Evolutionary conservation across 495 filamentous ascomycete species (phyloP), one percentile per base, ranked within the genome.

Genomic region (Podospora bellae-mahoneyi): DNA sequence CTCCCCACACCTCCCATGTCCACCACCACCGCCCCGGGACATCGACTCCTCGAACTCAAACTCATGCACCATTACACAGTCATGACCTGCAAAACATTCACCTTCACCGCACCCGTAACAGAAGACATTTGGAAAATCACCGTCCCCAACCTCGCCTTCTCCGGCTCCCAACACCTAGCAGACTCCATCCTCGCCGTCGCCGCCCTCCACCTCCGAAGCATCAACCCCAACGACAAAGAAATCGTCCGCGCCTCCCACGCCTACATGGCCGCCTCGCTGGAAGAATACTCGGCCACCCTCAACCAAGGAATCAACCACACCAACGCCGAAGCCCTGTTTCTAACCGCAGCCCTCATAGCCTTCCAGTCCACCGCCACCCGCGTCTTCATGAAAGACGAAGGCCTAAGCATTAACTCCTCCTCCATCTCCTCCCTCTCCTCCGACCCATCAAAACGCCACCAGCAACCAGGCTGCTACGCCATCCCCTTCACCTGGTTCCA

Each of bases 341-440:
- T 85, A 4, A 87, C 85, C 0, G 74, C 83, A 1, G 77, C 84
- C 32, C 76, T 87, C 9, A 87, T 87, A 58, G 84, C 85, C 5
- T 87, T 87, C 65, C 85, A 87, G 70, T 83, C 84, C 13, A 85
- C 83, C 5, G 85, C 85, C 6, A 84, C 83, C 2, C 79, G 85
- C 15, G 79, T 82, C 16, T 86, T 86, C 55, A 78, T 81, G 61
- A 78, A 83, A 27, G 80, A 84, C 61, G 80, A 82, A 73, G 34
- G 61, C 18, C 20, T 71, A 9, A 66, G 66, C 65, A 27, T 74
- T 0, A 64, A 63, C 58, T 23, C 34, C 5, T 64, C 61, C 1
- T 23, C 48, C 19, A 39, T 10, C 56, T 27, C 54, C 16, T 48
- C 39, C 39, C 9, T 7, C 30, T 66, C 66, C 20, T 64, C 30